A percentile compares a stretch with the other conserved stretches of the same genome.
Conservation (phyloP, 2,329 filamentous ascomycete genomes). For the Colletotrichum sp. region DNA sequence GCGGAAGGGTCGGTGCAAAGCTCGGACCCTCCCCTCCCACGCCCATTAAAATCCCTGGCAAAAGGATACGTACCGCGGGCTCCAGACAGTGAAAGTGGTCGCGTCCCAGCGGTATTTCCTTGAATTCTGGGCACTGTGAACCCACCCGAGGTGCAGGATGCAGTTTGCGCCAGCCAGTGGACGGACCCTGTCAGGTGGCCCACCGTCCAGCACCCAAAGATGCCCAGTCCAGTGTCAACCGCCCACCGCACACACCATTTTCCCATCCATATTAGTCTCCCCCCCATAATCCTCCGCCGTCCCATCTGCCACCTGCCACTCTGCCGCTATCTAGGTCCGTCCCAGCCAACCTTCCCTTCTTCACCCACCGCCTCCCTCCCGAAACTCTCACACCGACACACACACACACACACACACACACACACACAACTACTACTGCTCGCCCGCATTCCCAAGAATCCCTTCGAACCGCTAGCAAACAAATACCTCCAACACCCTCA, state of each 20-base stretch:
- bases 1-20: slow-evolving; percentile 16
- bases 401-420: slow-evolving; percentile 1
- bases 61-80: not conserved
- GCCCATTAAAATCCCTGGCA: slow-evolving; percentile 16
- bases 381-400: slow-evolving; percentile 10
- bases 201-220: not conserved
- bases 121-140: slow-evolving; percentile 1
- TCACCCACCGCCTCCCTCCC: slow-evolving; percentile 8
- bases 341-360: slow-evolving; percentile 22
- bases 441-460: slow-evolving; percentile 1
- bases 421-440: not conserved
- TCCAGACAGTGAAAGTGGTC: slow-evolving; percentile 3
- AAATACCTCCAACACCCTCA: not conserved
- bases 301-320: slow-evolving; percentile 20
- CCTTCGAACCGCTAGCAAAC: not conserved
- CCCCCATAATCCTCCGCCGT: slow-evolving; percentile 12
- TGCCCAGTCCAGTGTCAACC: not conserved
- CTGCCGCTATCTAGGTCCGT: slow-evolving; percentile 18
- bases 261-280: not conserved
- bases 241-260: not conserved
- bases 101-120: not conserved
- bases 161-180: slow-evolving; percentile 16
- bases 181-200: slow-evolving; percentile 15
- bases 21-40: not conserved
- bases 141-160: slow-evolving; percentile 7